A percentile compares a stretch with the other conserved stretches of the same genome.
Conservation (phyloP, 208 protist species). For the Crithidia brevicula region DNA sequence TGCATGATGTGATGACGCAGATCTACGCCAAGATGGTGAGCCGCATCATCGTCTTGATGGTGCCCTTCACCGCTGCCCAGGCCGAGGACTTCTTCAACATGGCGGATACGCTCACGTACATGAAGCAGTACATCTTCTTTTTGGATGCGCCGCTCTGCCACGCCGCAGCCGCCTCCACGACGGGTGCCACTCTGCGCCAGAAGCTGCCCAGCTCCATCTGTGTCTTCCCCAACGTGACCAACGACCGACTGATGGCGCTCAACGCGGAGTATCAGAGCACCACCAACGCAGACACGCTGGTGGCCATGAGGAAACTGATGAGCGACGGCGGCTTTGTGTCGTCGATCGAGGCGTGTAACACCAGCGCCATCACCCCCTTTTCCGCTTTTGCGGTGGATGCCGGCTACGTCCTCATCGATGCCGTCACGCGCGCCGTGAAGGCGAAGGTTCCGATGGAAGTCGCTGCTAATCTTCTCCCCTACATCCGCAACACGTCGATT, state of each 20-base stretch:
- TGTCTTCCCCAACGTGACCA: slow-evolving; percentile 58
- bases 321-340: slow-evolving; percentile 66
- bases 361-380: slow-evolving; percentile 38
- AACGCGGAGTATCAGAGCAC: slow-evolving; percentile 43
- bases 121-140: slow-evolving; percentile 85
- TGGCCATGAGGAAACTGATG: slow-evolving; percentile 50
- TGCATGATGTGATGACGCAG: slow-evolving; percentile 49
- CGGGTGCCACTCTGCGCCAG: slow-evolving; percentile 31
- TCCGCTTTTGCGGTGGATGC: slow-evolving; percentile 80
- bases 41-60: slow-evolving; percentile 65
- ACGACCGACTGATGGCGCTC: slow-evolving; percentile 34
- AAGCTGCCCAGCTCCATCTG: slow-evolving; percentile 85
- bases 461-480: slow-evolving; percentile 46
- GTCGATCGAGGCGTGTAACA: slow-evolving; percentile 52
- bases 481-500: slow-evolving; percentile 60
- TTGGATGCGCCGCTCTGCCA: slow-evolving; percentile 70
- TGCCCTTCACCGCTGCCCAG: slow-evolving; percentile 49
- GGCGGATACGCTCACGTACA: slow-evolving; percentile 50
- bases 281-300: slow-evolving; percentile 26
- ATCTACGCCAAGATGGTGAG: slow-evolving; percentile 77
- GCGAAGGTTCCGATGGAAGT: slow-evolving; percentile 54
- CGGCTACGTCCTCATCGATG: slow-evolving; percentile 67
- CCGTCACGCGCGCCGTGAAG: slow-evolving; percentile 48
- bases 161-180: slow-evolving; percentile 37
- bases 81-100: slow-evolving; percentile 74